These are phyloP conservation scores for Ceratocystis albifundus DNA, from an alignment of 2,329 filamentous ascomycete genomes.

Conservation along the genomic window DNA sequence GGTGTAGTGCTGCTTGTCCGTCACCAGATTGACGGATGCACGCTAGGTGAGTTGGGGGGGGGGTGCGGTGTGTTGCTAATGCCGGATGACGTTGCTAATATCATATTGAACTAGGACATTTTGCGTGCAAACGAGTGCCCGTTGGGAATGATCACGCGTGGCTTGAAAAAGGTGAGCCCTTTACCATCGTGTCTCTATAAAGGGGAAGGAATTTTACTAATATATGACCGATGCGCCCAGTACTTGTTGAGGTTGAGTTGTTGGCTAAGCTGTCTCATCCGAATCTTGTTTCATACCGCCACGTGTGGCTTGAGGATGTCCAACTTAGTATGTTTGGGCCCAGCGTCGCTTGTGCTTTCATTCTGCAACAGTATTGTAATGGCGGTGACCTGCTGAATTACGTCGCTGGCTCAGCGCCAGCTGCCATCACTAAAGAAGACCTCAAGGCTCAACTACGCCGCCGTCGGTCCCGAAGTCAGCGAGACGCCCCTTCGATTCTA, in stretches of 20 bases:
- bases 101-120: slow-evolving; percentile 45
- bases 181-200: background rate
- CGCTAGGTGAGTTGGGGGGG: slow-evolving; percentile 42
- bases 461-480: slow-evolving; percentile 62
- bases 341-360: slow-evolving; percentile 87
- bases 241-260: slow-evolving; percentile 84
- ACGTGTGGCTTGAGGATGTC: slow-evolving; percentile 91
- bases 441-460: slow-evolving; percentile 79
- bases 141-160: slow-evolving; percentile 90
- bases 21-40: slow-evolving; percentile 81
- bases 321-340: slow-evolving; percentile 78
- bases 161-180: slow-evolving; percentile 60
- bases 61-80: background rate
- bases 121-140: slow-evolving; percentile 92
- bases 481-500: slow-evolving; percentile 49
- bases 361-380: slow-evolving; percentile 96
- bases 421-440: slow-evolving; percentile 63
- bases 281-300: slow-evolving; percentile 90
- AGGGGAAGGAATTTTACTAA: background rate
- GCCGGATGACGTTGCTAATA: background rate
- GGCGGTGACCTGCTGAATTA: slow-evolving; percentile 81
- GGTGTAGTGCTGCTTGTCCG: slow-evolving; percentile 90
- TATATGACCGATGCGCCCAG: slow-evolving; percentile 25
- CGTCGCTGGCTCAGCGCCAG: slow-evolving; percentile 56
- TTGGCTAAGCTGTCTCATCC: slow-evolving; percentile 85